Evolutionary conservation across 1,139 yeast species (phyloP).

Genomic region (Blastobotrys ciferrii): DNA sequence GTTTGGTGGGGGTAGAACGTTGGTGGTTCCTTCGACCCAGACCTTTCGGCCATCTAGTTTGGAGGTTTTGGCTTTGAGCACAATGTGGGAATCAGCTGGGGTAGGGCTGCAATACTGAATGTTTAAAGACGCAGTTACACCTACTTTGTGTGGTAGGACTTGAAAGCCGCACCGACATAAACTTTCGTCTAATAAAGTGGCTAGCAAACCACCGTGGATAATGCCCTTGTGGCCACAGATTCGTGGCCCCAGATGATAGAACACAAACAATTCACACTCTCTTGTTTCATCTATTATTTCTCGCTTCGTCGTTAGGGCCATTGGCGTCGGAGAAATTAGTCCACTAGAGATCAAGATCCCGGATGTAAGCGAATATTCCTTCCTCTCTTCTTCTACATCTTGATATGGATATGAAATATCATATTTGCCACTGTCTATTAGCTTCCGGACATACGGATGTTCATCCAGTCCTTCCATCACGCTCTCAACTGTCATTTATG

Average conservation of each 20-base stretch:
- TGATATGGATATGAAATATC: conserved; percentile 27
- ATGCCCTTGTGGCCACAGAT: conserved; percentile 68
- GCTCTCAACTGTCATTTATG: conserved; percentile 5
- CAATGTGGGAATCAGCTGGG: conserved; percentile 63
- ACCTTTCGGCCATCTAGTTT: conserved; percentile 79
- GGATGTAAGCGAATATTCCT: conserved; percentile 33
- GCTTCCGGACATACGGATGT: conserved; percentile 28
- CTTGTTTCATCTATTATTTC: conserved; percentile 21
- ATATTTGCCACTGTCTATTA: conserved; percentile 26
- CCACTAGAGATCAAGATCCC: conserved; percentile 35
- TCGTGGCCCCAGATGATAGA: conserved; percentile 68
- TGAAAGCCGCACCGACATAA: conserved; percentile 87
- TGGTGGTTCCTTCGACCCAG: conserved; percentile 56
- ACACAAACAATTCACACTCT: conserved; percentile 32
- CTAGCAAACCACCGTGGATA: conserved; percentile 82
- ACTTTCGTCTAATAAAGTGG: conserved; percentile 83
- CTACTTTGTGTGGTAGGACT: conserved; percentile 73
- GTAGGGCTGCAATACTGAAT: conserved; percentile 66
- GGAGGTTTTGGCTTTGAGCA: conserved; percentile 64
- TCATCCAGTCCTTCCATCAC: conserved; percentile 13
- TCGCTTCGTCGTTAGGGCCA: conserved; percentile 29
- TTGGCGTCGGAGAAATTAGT: conserved; percentile 35
- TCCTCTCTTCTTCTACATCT: conserved; percentile 25
- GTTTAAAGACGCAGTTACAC: conserved; percentile 83
- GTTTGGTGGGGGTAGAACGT: conserved; percentile 19